A percentile compares a stretch with the other conserved stretches of the same genome.
These are phyloP conservation scores for Mycoemilia scoparia DNA, from an alignment of 192 early-diverging fungal species.

Conservation along the genomic window DNA sequence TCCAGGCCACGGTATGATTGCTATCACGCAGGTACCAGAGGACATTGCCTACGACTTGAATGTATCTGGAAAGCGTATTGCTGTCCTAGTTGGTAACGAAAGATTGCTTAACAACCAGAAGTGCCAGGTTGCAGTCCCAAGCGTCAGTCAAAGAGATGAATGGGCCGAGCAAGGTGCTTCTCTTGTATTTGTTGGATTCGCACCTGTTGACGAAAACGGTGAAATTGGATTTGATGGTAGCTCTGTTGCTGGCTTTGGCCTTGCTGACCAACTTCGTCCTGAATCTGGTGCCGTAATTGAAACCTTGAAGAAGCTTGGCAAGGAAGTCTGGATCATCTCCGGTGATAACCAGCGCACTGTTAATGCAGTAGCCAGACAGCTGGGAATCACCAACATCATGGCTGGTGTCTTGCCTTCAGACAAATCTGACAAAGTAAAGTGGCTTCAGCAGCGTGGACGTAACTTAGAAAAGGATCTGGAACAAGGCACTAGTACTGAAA, in stretches of 20 bases:
- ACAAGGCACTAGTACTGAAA: no score
- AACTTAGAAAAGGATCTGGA: no score
- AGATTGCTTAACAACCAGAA: conserved; percentile 37
- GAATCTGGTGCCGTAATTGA: conserved; percentile 54
- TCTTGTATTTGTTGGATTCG: conserved; percentile 23
- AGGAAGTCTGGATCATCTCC: conserved; percentile 76
- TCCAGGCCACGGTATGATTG: no score
- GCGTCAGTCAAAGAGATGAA: conserved; percentile 25
- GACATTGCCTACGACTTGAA: conserved; percentile 34
- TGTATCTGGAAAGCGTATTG: conserved; percentile 38
- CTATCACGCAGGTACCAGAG: conserved; percentile 13
- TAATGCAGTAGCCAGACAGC: conserved; percentile 50
- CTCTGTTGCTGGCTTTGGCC: conserved; percentile 46
- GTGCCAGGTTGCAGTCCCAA: conserved; percentile 23
- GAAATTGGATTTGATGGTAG: conserved; percentile 32
- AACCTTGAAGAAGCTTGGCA: conserved; percentile 49
- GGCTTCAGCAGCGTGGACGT: conserved; percentile 40
- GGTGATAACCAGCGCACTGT: conserved; percentile 79
- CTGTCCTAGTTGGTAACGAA: conserved; percentile 60
- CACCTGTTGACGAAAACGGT: conserved; percentile 22
- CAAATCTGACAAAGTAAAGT: conserved; percentile 57
- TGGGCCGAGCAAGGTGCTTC: conserved; percentile 41
- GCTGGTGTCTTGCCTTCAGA: conserved; percentile 79
- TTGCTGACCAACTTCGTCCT: conserved; percentile 71
- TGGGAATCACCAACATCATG: conserved; percentile 76